Evolutionary conservation across 208 protist species (phyloP), one percentile per base, ranked within the genome.

Genomic region (Wallacemonas sp.): DNA sequence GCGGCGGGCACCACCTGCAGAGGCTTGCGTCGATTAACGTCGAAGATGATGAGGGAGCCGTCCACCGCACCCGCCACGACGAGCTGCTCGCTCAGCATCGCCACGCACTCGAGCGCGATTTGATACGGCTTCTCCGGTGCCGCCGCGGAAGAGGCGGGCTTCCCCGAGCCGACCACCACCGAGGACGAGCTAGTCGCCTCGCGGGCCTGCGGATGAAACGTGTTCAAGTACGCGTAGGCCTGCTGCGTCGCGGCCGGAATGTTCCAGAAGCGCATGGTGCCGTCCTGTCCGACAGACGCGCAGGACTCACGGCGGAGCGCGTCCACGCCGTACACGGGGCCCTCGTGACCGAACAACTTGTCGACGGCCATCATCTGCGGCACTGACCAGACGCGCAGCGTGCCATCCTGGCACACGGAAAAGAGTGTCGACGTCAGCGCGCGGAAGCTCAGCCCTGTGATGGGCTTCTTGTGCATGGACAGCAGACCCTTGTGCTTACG

Each of bases 261-360:
- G 64, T 93, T 92, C 87, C 89, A 97, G 52, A 89, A 93, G 38
- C 92, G 92, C 86, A 95, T 90, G 52, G 86, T 89, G 41, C 87
- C 83, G 62, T 97, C 92, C 20, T 90, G 84, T 45, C 92, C 89
- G 28, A 93, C 89, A 23, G 82, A 92, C 20, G 81, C 85, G 36
- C 84, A 89, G 32, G 82, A 80, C 54, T 97, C 89, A 20, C 82
- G 81, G 25, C 72, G 78, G 41, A 94, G 86, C 2, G 72, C 81
- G 48, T 87, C 72, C 38, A 95, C 50, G 55, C 65, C 73, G 49
- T 81, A 72, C 16, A 94, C 78, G 2, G 67, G 26, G 5, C 92
- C 89, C 33, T 85, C 78, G 65, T 97, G 92, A 22, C 92, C 92
- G 68, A 92, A 97, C 16, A 97, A 74, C 65, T 85, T 89, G 74